Evolutionary conservation across 306 rosid genomes (phyloP).

Genomic region (Myrica gale): DNA sequence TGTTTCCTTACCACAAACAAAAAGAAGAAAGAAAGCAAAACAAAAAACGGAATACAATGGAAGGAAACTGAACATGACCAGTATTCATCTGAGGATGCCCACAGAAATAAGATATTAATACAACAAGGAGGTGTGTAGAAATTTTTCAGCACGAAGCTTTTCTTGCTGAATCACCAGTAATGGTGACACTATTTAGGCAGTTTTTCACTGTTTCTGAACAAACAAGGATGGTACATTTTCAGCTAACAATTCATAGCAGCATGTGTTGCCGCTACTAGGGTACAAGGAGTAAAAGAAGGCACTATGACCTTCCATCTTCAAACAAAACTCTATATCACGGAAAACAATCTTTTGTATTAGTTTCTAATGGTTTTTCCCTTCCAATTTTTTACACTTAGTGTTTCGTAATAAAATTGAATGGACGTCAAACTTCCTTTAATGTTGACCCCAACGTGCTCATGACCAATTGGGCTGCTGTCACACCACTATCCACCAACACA

Average conservation of each 20-base stretch:
- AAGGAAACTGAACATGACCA: no score
- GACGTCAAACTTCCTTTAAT: slow-evolving; percentile 33
- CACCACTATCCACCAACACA: slow-evolving; percentile 29
- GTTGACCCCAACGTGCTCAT: slow-evolving; percentile 32
- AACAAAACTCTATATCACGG: slow-evolving; percentile 44
- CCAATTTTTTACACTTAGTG: slow-evolving; percentile 42
- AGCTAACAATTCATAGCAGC: slow-evolving; percentile 38
- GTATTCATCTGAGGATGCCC: no score
- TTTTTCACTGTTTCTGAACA: slow-evolving; percentile 36
- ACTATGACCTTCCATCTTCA: slow-evolving; percentile 35
- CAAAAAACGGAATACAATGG: no score
- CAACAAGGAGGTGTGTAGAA: neutral
- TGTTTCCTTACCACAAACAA: no score
- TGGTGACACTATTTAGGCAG: neutral
- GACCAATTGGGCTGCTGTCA: slow-evolving; percentile 37
- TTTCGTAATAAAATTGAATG: slow-evolving; percentile 38
- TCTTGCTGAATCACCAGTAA: neutral
- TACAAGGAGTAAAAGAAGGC: slow-evolving; percentile 41
- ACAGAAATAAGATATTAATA: neutral
- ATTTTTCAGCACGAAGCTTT: neutral
- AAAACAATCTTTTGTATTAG: slow-evolving; percentile 31
- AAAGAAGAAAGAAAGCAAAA: no score
- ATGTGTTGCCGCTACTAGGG: slow-evolving; percentile 38
- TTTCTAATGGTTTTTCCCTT: slow-evolving; percentile 28
- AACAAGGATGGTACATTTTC: neutral